Conservation (phyloP, 2,329 filamentous ascomycete species). For the Colletotrichum eremochloae region DNA sequence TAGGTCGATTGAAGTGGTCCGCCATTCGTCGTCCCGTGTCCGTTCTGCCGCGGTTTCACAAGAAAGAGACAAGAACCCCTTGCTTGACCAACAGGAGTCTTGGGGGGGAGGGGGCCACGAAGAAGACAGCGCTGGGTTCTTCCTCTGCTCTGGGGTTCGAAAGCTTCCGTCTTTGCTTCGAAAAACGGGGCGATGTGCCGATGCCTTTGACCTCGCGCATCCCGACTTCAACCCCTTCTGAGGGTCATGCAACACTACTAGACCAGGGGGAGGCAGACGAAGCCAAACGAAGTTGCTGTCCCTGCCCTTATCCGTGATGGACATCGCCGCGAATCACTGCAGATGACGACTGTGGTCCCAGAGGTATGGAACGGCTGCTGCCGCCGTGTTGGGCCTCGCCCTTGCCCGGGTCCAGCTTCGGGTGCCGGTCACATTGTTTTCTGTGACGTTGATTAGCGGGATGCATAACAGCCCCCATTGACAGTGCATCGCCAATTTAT, state of each 20-base stretch:
- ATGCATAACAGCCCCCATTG: conserved; percentile 32
- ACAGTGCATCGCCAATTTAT: conserved; percentile 29
- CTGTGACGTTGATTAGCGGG: conserved; percentile 29
- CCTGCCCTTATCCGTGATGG: conserved; percentile 35
- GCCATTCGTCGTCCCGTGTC: conserved; percentile 27
- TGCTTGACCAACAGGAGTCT: conserved; percentile 4
- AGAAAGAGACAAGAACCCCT: conserved; percentile 25
- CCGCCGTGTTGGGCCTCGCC: conserved; percentile 37
- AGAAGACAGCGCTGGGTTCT: conserved; percentile 12
- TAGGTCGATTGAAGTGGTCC: conserved; percentile 15
- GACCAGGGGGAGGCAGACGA: conserved; percentile 14
- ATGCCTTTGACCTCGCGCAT: conserved; percentile 2
- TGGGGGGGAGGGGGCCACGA: neutral
- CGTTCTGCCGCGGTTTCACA: conserved; percentile 36
- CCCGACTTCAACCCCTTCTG: neutral
- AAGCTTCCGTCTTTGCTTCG: conserved; percentile 15
- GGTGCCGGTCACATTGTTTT: conserved; percentile 36
- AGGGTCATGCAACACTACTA: conserved; percentile 6
- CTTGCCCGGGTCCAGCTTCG: conserved; percentile 14
- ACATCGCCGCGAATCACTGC: conserved; percentile 29
- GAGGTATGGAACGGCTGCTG: conserved; percentile 38
- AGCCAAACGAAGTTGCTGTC: conserved; percentile 16
- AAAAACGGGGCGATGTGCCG: conserved; percentile 20
- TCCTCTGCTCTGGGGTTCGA: conserved; percentile 29
- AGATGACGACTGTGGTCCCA: conserved; percentile 35